Conservation (phyloP, 192 early-diverging fungal species). For the Coemansia sp. region DNA sequence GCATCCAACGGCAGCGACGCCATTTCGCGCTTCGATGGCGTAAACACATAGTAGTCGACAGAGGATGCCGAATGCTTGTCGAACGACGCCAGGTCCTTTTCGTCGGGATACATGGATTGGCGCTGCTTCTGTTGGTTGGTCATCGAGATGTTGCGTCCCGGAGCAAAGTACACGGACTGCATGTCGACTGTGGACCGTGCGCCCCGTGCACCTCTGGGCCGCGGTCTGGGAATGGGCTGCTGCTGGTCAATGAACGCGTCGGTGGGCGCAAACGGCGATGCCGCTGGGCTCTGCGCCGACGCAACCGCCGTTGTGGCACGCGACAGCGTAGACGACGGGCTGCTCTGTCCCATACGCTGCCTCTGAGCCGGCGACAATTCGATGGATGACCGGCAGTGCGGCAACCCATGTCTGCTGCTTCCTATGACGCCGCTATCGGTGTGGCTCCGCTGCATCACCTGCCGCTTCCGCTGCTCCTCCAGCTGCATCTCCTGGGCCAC, state of each 20-base stretch:
- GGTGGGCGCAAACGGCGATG: constrained; percentile 9
- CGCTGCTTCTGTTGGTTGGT: constrained; percentile 44
- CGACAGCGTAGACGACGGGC: constrained; percentile 18
- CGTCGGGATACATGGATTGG: constrained; percentile 19
- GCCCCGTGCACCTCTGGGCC: constrained; percentile 26
- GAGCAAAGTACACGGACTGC: constrained; percentile 54
- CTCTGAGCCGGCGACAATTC: constrained; percentile 33
- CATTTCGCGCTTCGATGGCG: constrained; percentile 28
- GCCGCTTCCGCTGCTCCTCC: constrained; percentile 13
- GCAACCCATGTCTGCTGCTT: constrained; percentile 17
- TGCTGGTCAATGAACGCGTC: neutral
- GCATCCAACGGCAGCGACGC: constrained; percentile 27
- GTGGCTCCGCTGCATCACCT: constrained; percentile 7
- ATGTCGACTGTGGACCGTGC: constrained; percentile 37
- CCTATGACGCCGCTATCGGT: neutral
- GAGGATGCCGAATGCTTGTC: constrained; percentile 48
- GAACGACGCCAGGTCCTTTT: constrained; percentile 11
- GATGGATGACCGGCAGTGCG: constrained; percentile 31
- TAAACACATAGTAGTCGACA: constrained; percentile 51
- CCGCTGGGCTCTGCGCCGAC: constrained; percentile 7
- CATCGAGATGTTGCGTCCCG: constrained; percentile 46
- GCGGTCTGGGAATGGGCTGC: constrained; percentile 11
- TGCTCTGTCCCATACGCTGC: constrained; percentile 19
- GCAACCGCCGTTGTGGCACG: constrained; percentile 11
- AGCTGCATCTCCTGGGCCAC: constrained; percentile 29